These are phyloP conservation scores for Sugiyamaella castrensis DNA, from an alignment of 1,139 yeast species.

Conservation along the genomic window DNA sequence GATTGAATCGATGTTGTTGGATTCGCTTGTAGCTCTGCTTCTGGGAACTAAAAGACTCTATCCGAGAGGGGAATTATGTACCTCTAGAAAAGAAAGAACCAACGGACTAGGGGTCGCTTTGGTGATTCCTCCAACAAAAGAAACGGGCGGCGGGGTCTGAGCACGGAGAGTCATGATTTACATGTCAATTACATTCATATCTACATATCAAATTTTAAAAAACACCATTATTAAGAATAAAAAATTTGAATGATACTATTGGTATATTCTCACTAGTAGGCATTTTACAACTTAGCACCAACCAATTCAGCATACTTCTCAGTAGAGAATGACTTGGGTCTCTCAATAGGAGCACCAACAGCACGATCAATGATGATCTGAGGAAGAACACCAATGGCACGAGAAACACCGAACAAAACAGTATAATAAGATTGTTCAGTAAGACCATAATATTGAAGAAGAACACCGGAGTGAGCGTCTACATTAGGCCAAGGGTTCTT, in stretches of 20 bases:
- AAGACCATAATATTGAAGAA: constrained; percentile 58
- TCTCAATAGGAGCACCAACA: constrained; percentile 58
- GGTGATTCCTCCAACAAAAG: too few species aligned
- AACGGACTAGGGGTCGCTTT: too few species aligned
- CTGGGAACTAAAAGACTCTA: too few species aligned
- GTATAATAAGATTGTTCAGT: constrained; percentile 56
- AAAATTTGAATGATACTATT: too few species aligned
- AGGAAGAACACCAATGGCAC: constrained; percentile 56
- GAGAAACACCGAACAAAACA: constrained; percentile 57
- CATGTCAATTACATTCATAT: too few species aligned
- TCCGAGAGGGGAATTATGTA: too few species aligned
- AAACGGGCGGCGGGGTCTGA: too few species aligned
- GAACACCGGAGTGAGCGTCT: constrained; percentile 56
- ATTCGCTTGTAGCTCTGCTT: too few species aligned
- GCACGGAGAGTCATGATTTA: too few species aligned
- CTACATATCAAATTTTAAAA: not conserved
- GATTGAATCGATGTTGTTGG: too few species aligned
- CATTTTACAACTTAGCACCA: constrained; percentile 34
- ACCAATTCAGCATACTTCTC: constrained; percentile 46
- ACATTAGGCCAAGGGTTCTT: constrained; percentile 66
- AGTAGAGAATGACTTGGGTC: constrained; percentile 55
- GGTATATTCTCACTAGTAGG: too few species aligned
- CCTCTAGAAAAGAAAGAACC: too few species aligned
- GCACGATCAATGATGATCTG: constrained; percentile 62
- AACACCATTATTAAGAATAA: not conserved